Percentiles rank a stretch among this genome's conserved stretches.
These are phyloP conservation scores for Cenchrus purpureus DNA, from an alignment of 176 grass and related monocot genomes.

Conservation along the genomic window DNA sequence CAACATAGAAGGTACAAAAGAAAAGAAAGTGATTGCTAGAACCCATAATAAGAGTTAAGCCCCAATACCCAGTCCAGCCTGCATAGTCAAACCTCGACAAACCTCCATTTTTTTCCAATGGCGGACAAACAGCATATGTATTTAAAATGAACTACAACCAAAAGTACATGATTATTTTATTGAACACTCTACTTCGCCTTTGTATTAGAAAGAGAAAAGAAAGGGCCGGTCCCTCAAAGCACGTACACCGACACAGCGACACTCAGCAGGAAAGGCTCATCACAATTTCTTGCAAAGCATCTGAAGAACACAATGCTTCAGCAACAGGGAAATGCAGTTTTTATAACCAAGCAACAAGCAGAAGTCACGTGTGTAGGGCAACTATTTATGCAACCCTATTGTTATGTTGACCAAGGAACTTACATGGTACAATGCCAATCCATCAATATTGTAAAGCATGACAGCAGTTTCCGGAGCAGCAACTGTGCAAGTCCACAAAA, in stretches of 20 bases:
- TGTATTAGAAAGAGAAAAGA: conserved; percentile 8
- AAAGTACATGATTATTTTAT: background rate
- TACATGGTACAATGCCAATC: conserved; percentile 88
- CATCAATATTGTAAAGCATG: conserved; percentile 82
- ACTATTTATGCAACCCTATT: conserved; percentile 21
- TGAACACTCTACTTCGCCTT: background rate
- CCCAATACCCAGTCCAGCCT: background rate
- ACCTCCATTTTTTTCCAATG: conserved; percentile 26
- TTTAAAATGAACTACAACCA: conserved; percentile 38
- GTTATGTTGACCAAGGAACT: conserved; percentile 54
- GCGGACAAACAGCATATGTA: conserved; percentile 1
- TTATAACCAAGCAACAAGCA: background rate
- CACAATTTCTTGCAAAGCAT: background rate
- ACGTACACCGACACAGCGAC: background rate
- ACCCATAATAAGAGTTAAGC: conserved; percentile 9
- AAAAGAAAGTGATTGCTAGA: conserved; percentile 14
- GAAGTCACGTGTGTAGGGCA: background rate
- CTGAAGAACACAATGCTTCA: conserved; percentile 9
- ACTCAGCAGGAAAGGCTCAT: background rate
- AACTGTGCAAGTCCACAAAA: conserved; percentile 92
- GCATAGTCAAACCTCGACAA: conserved; percentile 1
- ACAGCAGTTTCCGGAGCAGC: conserved; percentile 96
- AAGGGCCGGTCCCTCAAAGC: background rate
- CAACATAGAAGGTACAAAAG: conserved; percentile 22
- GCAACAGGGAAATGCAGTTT: conserved; percentile 13